Percentiles rank a stretch among this genome's conserved stretches.
Evolutionary conservation across 768 basidiomycete genomes (phyloP).

Genomic region (Epithele typhae): DNA sequence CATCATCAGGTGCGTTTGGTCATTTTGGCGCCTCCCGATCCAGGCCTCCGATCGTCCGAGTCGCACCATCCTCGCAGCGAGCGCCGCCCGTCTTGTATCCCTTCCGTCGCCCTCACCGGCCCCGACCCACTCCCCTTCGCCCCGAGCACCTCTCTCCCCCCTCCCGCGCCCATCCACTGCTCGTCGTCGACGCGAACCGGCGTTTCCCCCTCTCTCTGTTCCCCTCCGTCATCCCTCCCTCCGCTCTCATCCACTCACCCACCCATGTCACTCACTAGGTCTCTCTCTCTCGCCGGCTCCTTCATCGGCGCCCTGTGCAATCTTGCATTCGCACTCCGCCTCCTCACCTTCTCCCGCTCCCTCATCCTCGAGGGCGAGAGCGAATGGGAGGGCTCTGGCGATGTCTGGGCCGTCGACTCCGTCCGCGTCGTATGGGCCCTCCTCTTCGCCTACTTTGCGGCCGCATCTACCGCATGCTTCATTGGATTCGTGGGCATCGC

Average conservation of each 20-base stretch:
- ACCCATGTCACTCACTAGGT: conserved; percentile 26
- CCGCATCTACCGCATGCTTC: conserved; percentile 57
- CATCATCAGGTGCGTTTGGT: conserved; percentile 10
- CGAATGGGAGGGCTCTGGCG: conserved; percentile 44
- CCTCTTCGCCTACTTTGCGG: conserved; percentile 60
- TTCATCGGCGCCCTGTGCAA: conserved; percentile 38
- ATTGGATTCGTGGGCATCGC: conserved; percentile 67
- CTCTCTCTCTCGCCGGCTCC: conserved; percentile 34
- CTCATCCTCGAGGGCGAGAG: conserved; percentile 43
- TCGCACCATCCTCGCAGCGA: background rate
- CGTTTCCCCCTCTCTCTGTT: background rate
- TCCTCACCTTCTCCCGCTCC: conserved; percentile 40
- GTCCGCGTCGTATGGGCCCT: conserved; percentile 55
- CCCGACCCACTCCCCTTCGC: background rate
- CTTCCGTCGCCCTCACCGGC: background rate
- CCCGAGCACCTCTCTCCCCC: background rate
- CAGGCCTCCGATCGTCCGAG: background rate
- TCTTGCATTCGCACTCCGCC: conserved; percentile 34
- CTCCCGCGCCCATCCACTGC: background rate
- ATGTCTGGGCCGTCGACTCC: conserved; percentile 37
- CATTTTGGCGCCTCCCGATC: too few species aligned
- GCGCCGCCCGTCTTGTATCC: too few species aligned
- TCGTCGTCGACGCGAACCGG: background rate
- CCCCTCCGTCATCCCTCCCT: background rate
- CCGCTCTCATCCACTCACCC: conserved; percentile 6